Conservation (phyloP, 139 green algal genomes). For the Chlorella sp. region DNA sequence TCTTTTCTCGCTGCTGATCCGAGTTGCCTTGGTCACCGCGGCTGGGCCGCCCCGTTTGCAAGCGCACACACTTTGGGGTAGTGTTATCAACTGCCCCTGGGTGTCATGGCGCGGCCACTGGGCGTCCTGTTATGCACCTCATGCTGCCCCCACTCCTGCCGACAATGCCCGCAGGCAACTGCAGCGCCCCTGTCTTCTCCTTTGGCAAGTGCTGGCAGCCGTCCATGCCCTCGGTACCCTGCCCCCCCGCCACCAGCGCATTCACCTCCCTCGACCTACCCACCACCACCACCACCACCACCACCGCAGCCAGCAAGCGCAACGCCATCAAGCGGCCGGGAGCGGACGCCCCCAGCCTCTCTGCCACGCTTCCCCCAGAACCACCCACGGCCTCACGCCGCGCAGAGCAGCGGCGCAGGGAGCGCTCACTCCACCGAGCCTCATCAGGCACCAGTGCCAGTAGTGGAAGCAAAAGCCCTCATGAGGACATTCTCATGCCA, state of each 20-base stretch:
- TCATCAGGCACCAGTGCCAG: too few relatives aligned
- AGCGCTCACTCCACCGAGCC: background rate
- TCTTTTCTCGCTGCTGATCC: too few relatives aligned
- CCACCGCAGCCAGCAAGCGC: background rate
- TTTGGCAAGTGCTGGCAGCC: constrained; percentile 37
- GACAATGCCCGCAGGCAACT: too few relatives aligned
- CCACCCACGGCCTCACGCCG: background rate
- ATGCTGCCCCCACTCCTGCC: too few relatives aligned
- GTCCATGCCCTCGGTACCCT: background rate
- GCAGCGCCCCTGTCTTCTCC: constrained; percentile 24
- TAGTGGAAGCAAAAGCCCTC: constrained; percentile 5
- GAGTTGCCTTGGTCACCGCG: too few relatives aligned
- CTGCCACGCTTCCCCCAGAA: background rate
- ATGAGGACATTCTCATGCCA: constrained; percentile 33
- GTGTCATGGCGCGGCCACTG: too few relatives aligned
- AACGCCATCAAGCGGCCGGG: background rate
- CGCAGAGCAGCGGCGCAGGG: background rate
- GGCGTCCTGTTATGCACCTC: too few relatives aligned
- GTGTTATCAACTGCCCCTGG: too few relatives aligned
- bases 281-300: too few relatives aligned
- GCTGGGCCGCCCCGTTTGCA: too few relatives aligned
- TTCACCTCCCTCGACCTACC: too few relatives aligned
- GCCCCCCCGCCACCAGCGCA: background rate
- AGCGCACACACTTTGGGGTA: too few relatives aligned
- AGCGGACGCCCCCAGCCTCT: background rate